A percentile compares a stretch with the other conserved stretches of the same genome.
Conservation (phyloP, 371 early-diverging fungal species). For the Apophysomyces elegans region DNA sequence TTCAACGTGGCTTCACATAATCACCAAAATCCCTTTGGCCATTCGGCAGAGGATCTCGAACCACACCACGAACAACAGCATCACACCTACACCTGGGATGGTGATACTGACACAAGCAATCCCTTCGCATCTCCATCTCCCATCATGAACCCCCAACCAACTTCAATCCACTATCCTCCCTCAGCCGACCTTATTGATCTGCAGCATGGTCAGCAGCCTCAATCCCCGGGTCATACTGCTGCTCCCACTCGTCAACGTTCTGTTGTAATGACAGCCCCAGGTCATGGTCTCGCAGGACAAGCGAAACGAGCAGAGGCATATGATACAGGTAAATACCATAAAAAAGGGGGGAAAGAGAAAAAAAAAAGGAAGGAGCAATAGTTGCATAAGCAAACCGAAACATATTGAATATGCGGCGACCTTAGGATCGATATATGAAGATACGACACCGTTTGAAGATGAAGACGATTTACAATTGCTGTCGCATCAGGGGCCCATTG, state of each 20-base stretch:
- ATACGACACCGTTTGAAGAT: slow-evolving; percentile 39
- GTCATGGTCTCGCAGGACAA: slow-evolving; percentile 9
- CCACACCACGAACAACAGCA: slow-evolving; percentile 19
- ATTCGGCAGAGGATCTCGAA: slow-evolving; percentile 21
- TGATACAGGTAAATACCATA: slow-evolving; percentile 24
- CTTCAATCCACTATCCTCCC: slow-evolving; percentile 7
- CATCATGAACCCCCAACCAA: slow-evolving; percentile 4
- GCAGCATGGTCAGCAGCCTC: slow-evolving; percentile 18
- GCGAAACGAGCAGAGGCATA: slow-evolving; percentile 26
- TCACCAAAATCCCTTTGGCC: slow-evolving; percentile 29
- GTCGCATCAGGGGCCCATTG: slow-evolving; percentile 45
- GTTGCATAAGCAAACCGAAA: neutral
- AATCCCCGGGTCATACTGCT: slow-evolving; percentile 5
- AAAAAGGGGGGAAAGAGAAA: neutral
- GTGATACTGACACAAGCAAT: slow-evolving; percentile 22
- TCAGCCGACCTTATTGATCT: slow-evolving; percentile 32
- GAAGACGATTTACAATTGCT: slow-evolving; percentile 53
- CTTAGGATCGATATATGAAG: slow-evolving; percentile 48
- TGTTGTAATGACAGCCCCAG: slow-evolving; percentile 12
- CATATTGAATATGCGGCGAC: neutral
- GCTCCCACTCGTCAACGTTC: slow-evolving; percentile 5
- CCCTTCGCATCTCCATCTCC: slow-evolving; percentile 17
- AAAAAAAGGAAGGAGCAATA: neutral
- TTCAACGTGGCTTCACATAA: slow-evolving; percentile 27
- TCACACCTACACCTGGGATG: slow-evolving; percentile 14